A percentile compares a stretch with the other conserved stretches of the same genome.
phyloP scores from a whole-genome alignment of 2,329 filamentous ascomycete species.

The Penicillium sp. region DNA sequence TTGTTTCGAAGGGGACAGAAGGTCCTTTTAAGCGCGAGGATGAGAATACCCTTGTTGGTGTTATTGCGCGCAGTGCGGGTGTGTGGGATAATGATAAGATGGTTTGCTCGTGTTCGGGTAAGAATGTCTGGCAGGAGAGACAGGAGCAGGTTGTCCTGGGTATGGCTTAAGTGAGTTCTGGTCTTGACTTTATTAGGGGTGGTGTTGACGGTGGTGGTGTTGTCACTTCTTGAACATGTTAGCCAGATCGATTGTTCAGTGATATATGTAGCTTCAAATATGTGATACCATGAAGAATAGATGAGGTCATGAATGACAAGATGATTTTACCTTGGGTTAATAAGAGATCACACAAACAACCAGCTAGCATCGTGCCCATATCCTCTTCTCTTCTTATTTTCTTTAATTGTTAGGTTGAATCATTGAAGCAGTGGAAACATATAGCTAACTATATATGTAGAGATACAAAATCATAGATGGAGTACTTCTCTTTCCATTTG shows the following conservation, averaged over 20 bases:
- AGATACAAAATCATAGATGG: not conserved
- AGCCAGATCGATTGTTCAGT: not conserved
- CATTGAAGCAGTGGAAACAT: not conserved
- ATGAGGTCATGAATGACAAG: not conserved
- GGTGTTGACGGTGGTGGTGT: not conserved
- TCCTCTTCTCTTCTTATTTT: not conserved
- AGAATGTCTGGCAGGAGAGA: constrained; percentile 97
- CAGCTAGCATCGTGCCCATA: not conserved
- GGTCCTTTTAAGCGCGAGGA: constrained; percentile 67
- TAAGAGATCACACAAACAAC: not conserved
- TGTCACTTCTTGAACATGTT: not conserved
- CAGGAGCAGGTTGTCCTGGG: constrained; percentile 84
- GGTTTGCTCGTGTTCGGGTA: constrained; percentile 94
- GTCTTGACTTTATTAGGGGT: not conserved
- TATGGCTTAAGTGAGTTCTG: constrained; percentile 64
- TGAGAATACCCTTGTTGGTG: constrained; percentile 80
- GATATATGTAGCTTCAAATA: not conserved
- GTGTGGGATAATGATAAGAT: constrained; percentile 99
- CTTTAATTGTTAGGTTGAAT: not conserved
- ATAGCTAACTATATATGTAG: not conserved
- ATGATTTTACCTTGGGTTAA: not conserved
- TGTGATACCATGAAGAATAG: not conserved
- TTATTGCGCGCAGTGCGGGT: constrained; percentile 93
- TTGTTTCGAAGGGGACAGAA: constrained; percentile 69
- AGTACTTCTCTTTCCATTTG: not conserved